Evolutionary conservation across 345 rosid genomes (phyloP), one percentile per base, ranked within the genome.

Genomic region (Clausena lansium): DNA sequence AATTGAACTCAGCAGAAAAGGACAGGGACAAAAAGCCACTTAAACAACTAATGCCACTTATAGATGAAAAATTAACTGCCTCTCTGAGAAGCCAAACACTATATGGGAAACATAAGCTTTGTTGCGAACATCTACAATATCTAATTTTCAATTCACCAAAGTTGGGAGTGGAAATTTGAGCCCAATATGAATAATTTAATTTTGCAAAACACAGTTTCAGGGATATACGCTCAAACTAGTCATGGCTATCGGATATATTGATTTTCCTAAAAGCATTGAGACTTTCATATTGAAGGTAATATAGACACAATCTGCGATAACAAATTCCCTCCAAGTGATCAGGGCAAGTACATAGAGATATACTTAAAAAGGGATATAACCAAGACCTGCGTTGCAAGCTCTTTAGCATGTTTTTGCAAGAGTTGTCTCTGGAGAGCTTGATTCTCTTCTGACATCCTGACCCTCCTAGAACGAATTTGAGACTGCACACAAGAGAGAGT

Each of bases 391-490:
- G 88, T 91, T 76, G 88, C 94, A 54, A 93, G 83, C 85, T 96
- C 98, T 79, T 88, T 90, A 9, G 94, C 97, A 80, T 93, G 98
- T 76, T 96, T 92, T n/a, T n/a, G n/a, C n/a, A n/a, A n/a, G n/a
- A n/a, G n/a, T n/a, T n/a, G n/a, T n/a, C n/a, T n/a, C n/a, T n/a
- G n/a, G n/a, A n/a, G n/a, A n/a, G n/a, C n/a, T n/a, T n/a, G n/a
- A n/a, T n/a, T n/a, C n/a, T n/a, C n/a, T n/a, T n/a, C n/a, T n/a
- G n/a, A n/a, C n/a, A n/a, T n/a, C n/a, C n/a, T n/a, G n/a, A n/a
- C n/a, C n/a, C n/a, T n/a, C n/a, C n/a, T n/a, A n/a, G n/a, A n/a
- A n/a, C n/a, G n/a, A n/a, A n/a, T n/a, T n/a, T n/a, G n/a, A n/a
- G n/a, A n/a, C n/a, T n/a, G n/a, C n/a, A n/a, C n/a, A n/a, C n/a